phyloP scores from a whole-genome alignment of 495 filamentous ascomycete species.

The Oleoguttula mirabilis region DNA sequence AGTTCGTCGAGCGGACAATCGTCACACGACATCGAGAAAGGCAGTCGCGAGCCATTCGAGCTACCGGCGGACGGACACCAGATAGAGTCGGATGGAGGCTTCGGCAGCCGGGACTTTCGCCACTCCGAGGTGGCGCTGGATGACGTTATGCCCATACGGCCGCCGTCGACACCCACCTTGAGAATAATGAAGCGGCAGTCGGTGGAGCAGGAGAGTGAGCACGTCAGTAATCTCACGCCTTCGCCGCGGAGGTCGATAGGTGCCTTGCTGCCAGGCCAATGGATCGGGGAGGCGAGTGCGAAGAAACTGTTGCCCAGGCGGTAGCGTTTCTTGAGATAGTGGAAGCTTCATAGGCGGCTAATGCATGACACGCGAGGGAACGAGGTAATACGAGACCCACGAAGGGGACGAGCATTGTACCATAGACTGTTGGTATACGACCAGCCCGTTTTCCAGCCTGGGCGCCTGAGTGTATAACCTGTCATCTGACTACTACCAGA shows the following conservation, averaged over 20 bases:
- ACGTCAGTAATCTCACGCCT: not conserved
- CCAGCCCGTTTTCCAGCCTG: no score
- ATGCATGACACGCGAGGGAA: no score
- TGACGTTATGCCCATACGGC: not conserved
- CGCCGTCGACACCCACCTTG: conserved; percentile 2
- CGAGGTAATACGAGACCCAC: no score
- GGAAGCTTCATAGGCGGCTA: no score
- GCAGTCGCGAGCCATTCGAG: not conserved
- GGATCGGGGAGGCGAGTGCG: not conserved
- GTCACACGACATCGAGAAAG: not conserved
- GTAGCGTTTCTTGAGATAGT: no score
- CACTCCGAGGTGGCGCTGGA: not conserved
- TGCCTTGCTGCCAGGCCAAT: conserved; percentile 3
- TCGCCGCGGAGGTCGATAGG: conserved; percentile 3
- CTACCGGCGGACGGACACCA: not conserved
- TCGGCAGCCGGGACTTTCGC: not conserved
- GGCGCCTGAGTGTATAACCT: no score
- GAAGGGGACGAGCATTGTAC: no score
- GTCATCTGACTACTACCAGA: no score
- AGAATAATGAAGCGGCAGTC: conserved; percentile 12
- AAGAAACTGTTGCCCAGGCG: no score
- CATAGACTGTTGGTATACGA: no score
- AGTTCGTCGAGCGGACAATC: not conserved
- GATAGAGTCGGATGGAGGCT: not conserved
- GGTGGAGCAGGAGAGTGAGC: conserved; percentile 9